These are phyloP conservation scores for Annulohypoxylon nitens DNA, from an alignment of 495 filamentous ascomycete species.

Conservation along the genomic window DNA sequence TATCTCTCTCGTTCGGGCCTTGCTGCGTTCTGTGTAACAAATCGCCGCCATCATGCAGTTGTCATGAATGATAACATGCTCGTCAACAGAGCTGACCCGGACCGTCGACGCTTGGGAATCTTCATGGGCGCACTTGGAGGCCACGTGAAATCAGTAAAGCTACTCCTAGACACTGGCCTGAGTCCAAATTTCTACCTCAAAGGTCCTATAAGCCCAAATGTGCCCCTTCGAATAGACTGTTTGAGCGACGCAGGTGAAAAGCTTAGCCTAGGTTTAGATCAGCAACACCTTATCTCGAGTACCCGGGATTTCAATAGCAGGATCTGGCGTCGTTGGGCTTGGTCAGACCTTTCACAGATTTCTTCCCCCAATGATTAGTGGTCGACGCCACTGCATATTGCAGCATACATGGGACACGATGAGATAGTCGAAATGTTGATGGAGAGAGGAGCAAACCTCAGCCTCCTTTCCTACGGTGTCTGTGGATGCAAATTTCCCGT, in stretches of 20 bases:
- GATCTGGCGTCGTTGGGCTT: neutral
- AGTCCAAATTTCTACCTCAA: conserved; percentile 18
- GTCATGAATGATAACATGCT: neutral
- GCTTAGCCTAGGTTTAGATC: too few relatives aligned
- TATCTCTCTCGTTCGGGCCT: conserved; percentile 14
- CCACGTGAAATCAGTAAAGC: neutral
- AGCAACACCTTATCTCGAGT: too few relatives aligned
- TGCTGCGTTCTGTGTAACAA: conserved; percentile 5
- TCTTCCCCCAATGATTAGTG: neutral
- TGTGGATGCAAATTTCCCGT: neutral
- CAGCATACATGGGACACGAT: conserved; percentile 23
- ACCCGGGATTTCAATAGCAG: too few relatives aligned
- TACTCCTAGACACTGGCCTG: conserved; percentile 8
- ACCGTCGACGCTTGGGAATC: neutral
- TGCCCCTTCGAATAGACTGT: neutral
- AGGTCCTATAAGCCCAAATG: neutral
- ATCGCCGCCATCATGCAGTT: neutral
- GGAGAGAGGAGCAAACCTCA: conserved; percentile 8
- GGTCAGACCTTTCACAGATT: neutral
- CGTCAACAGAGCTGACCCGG: neutral
- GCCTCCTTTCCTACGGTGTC: conserved; percentile 8
- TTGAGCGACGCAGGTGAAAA: neutral
- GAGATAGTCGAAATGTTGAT: conserved; percentile 11
- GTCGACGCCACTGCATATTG: conserved; percentile 22
- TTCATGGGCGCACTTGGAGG: conserved; percentile 1